phyloP scores from a whole-genome alignment of 2,329 filamentous ascomycete genomes.

The Trichoderma sp. region DNA sequence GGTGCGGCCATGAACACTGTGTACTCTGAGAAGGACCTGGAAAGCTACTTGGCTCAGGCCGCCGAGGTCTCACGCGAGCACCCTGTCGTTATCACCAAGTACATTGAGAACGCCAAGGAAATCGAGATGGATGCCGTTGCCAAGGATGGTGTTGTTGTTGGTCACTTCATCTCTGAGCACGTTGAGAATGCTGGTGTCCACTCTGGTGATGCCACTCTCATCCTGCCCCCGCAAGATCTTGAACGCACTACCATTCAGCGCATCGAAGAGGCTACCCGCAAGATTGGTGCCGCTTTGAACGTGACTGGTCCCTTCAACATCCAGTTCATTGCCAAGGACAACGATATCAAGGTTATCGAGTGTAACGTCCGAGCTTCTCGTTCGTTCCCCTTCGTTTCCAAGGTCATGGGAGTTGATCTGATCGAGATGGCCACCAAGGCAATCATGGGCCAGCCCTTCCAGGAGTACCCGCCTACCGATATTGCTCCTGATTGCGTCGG shows the following conservation, averaged over 20 bases:
- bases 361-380: constrained; percentile 96
- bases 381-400: constrained; percentile 97
- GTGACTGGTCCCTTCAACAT: constrained; percentile 98
- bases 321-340: constrained; percentile 99
- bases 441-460: constrained; percentile 82
- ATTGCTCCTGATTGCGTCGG: constrained; percentile 84
- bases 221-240: constrained; percentile 91
- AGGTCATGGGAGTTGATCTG: constrained; percentile 96
- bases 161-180: constrained; percentile 97
- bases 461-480: constrained; percentile 77
- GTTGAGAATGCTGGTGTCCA: constrained; percentile 99
- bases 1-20: constrained; percentile 99
- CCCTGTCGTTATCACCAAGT: constrained; percentile 98
- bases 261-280: constrained; percentile 92
- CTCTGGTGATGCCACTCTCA: constrained; percentile 95
- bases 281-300: constrained; percentile 92
- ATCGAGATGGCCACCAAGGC: constrained; percentile 99
- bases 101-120: constrained; percentile 98
- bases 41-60: constrained; percentile 86
- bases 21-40: constrained; percentile 91
- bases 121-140: constrained; percentile 99
- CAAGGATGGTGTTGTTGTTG: constrained; percentile 83
- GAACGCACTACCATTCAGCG: constrained; percentile 84
- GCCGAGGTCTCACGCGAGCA: constrained; percentile 92
- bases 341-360: constrained; percentile 99